phyloP scores from a whole-genome alignment of 345 rosid species.

The Murraya paniculata region DNA sequence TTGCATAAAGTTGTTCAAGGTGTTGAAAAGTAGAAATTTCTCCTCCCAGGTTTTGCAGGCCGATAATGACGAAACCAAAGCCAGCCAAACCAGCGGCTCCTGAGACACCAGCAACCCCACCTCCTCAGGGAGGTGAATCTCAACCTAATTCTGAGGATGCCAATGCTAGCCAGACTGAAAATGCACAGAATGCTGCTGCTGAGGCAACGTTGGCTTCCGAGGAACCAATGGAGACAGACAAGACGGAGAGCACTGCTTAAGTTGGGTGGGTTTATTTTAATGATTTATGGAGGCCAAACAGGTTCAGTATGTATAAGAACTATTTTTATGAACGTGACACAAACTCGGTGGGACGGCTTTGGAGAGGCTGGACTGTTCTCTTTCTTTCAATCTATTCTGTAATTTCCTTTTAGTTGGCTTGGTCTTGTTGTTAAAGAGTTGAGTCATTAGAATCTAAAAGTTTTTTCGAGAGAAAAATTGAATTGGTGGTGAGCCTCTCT shows the following conservation, averaged over 20 bases:
- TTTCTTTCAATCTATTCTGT: neutral
- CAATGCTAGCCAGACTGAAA: slow-evolving; percentile 19
- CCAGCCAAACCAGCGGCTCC: slow-evolving; percentile 71
- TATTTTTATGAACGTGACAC: neutral
- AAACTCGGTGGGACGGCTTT: slow-evolving; percentile 1
- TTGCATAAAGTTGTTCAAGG: neutral
- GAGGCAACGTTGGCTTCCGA: slow-evolving; percentile 43
- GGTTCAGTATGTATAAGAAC: slow-evolving; percentile 22
- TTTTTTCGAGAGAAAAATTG: neutral
- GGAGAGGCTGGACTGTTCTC: slow-evolving; percentile 8
- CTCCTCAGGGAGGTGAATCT: slow-evolving; percentile 45
- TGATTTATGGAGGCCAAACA: slow-evolving; percentile 10
- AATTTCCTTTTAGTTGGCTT: slow-evolving; percentile 11
- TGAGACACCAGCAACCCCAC: slow-evolving; percentile 53
- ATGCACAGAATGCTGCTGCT: slow-evolving; percentile 24
- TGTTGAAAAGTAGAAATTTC: neutral
- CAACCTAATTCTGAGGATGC: slow-evolving; percentile 31
- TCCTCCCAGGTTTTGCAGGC: slow-evolving; percentile 65
- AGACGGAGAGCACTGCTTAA: slow-evolving; percentile 40
- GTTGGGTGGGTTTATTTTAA: neutral
- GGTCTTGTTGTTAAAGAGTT: slow-evolving; percentile 13
- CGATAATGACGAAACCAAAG: slow-evolving; percentile 85
- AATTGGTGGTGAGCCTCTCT: neutral
- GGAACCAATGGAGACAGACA: slow-evolving; percentile 82
- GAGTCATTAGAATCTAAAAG: slow-evolving; percentile 23